Evolutionary conservation across 192 early-diverging fungal species (phyloP).

Genomic region (Podochytrium sp.): DNA sequence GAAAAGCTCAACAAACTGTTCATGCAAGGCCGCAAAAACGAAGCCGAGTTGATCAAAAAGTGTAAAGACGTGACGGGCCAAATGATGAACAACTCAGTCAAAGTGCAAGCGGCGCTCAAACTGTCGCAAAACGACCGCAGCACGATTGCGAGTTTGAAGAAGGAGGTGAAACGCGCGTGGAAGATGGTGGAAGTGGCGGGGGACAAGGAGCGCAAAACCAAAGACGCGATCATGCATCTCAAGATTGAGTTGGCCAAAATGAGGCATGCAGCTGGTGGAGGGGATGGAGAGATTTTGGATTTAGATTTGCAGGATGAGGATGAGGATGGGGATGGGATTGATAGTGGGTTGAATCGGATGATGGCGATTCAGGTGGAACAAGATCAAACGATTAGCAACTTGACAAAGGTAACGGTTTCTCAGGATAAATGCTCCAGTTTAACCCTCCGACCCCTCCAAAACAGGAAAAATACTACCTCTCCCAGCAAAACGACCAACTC

Average conservation of each 20-base stretch:
- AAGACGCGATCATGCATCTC: slow-evolving; percentile 49
- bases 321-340: slow-evolving; percentile 7
- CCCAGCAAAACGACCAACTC: slow-evolving; percentile 34
- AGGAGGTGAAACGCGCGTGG: slow-evolving; percentile 61
- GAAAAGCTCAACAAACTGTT: slow-evolving; percentile 57
- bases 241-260: slow-evolving; percentile 48
- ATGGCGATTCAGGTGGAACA: slow-evolving; percentile 52
- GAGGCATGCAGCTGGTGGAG: background rate
- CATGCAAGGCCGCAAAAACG: slow-evolving; percentile 53
- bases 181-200: slow-evolving; percentile 54
- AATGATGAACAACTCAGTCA: slow-evolving; percentile 47
- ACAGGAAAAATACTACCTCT: slow-evolving; percentile 43
- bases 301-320: slow-evolving; percentile 20
- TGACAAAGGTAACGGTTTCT: slow-evolving; percentile 36
- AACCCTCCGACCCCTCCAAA: background rate
- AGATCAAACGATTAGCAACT: slow-evolving; percentile 41
- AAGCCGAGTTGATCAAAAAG: slow-evolving; percentile 49
- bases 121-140: slow-evolving; percentile 50
- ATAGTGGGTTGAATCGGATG: slow-evolving; percentile 28
- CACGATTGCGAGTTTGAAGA: slow-evolving; percentile 50
- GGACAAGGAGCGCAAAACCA: slow-evolving; percentile 51
- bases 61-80: slow-evolving; percentile 54
- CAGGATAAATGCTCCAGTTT: no score
- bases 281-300: background rate
- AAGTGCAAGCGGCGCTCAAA: slow-evolving; percentile 57